phyloP scores from a whole-genome alignment of 208 protist species.

The Eutreptiella sp. region DNA sequence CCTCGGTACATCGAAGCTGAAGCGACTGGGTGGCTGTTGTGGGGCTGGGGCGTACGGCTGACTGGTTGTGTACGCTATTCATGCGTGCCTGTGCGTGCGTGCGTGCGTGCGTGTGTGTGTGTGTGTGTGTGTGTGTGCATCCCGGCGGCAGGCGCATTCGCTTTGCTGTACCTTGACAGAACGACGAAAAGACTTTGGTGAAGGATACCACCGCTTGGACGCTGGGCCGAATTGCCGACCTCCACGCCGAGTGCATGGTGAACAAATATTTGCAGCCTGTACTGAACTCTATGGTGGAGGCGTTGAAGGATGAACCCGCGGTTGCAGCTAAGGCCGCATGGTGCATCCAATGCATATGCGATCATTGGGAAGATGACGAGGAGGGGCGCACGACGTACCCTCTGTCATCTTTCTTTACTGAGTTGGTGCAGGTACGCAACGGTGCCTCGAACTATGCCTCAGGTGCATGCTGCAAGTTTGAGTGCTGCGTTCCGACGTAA shows the following conservation, averaged over 20 bases:
- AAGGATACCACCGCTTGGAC: slow-evolving; percentile 90
- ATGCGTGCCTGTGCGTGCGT: too few species aligned
- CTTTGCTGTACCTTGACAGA: too few species aligned
- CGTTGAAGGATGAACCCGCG: slow-evolving; percentile 56
- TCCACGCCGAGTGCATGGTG: slow-evolving; percentile 68
- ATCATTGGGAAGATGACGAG: slow-evolving; percentile 54
- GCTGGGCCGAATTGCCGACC: slow-evolving; percentile 81
- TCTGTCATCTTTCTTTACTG: slow-evolving; percentile 71
- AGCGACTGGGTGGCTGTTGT: too few species aligned
- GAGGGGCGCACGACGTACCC: slow-evolving; percentile 50
- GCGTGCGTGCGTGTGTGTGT: too few species aligned
- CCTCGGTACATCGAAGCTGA: too few species aligned
- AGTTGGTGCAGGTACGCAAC: slow-evolving; percentile 15
- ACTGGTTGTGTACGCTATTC: too few species aligned
- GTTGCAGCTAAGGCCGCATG: slow-evolving; percentile 82
- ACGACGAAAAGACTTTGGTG: slow-evolving; percentile 65
- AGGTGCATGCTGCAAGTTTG: too few species aligned
- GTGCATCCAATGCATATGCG: slow-evolving; percentile 85
- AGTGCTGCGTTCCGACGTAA: too few species aligned
- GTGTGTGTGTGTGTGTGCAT: too few species aligned
- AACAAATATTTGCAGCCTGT: slow-evolving; percentile 53
- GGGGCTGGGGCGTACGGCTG: too few species aligned
- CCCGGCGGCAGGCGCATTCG: too few species aligned
- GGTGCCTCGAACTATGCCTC: slow-evolving; percentile 17
- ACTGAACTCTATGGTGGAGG: slow-evolving; percentile 49